Conservation (phyloP, 2,329 filamentous ascomycete species). For the Scytalidium lignicola region DNA sequence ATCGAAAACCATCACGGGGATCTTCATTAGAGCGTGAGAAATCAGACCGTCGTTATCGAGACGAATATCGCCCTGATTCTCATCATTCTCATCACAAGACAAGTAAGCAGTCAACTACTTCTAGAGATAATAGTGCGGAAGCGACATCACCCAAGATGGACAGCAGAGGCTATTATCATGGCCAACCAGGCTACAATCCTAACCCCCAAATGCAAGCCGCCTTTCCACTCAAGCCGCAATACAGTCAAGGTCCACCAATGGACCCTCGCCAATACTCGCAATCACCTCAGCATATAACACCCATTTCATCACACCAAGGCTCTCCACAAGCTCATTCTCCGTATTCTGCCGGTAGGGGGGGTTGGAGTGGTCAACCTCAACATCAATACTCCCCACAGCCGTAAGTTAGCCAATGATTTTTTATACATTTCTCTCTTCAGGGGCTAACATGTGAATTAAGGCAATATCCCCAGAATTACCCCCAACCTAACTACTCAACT, state of each 20-base stretch:
- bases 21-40: conserved; percentile 19
- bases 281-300: conserved; percentile 51
- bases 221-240: conserved; percentile 30
- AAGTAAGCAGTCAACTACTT: conserved; percentile 16
- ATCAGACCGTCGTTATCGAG: conserved; percentile 15
- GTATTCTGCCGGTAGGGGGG: conserved; percentile 48
- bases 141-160: conserved; percentile 30
- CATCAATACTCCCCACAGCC: conserved; percentile 42
- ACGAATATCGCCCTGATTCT: conserved; percentile 20
- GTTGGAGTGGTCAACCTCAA: conserved; percentile 38
- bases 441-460: conserved; percentile 37
- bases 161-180: conserved; percentile 28
- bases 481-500: conserved; percentile 48
- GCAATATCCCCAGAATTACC: conserved; percentile 58
- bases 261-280: conserved; percentile 44
- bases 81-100: conserved; percentile 3
- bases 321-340: conserved; percentile 60
- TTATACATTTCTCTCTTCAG: too few species aligned
- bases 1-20: conserved; percentile 14
- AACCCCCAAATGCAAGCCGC: conserved; percentile 31
- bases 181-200: conserved; percentile 29
- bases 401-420: conserved; percentile 34
- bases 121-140: conserved; percentile 31
- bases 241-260: conserved; percentile 26
- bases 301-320: conserved; percentile 49